Percentiles rank a stretch among this genome's conserved stretches.
Conservation (phyloP, 306 rosid genomes). For the Prosopis cineraria region DNA sequence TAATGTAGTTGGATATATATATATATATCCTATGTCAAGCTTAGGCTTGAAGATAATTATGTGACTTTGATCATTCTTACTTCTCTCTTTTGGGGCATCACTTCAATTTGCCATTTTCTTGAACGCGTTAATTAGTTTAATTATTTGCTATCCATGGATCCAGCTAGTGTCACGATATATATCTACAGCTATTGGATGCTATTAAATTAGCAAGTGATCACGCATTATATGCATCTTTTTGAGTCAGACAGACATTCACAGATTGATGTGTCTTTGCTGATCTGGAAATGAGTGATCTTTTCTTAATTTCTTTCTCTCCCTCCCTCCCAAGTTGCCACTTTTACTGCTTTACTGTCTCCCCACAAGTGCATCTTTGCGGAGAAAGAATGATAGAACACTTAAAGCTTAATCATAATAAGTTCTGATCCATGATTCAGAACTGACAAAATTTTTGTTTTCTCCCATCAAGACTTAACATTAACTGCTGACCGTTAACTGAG, state of each 20-base stretch:
- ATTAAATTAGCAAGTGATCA: conserved; percentile 29
- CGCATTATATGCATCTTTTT: conserved; percentile 30
- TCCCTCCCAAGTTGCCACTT: conserved; percentile 29
- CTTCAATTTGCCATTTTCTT: conserved; percentile 15
- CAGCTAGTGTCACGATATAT: not conserved
- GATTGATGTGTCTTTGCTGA: conserved; percentile 22
- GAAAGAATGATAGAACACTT: conserved; percentile 29
- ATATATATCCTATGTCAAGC: conserved; percentile 26
- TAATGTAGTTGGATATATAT: conserved; percentile 14
- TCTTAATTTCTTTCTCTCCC: conserved; percentile 31
- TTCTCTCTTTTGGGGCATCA: conserved; percentile 13
- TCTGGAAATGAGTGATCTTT: conserved; percentile 33
- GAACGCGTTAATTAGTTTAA: conserved; percentile 21
- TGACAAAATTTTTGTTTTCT: conserved; percentile 39
- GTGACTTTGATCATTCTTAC: conserved; percentile 16
- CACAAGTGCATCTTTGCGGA: conserved; percentile 28
- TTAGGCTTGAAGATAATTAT: conserved; percentile 30
- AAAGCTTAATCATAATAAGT: conserved; percentile 36
- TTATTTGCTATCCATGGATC: not conserved
- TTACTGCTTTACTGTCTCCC: conserved; percentile 49
- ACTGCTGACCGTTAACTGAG: conserved; percentile 41
- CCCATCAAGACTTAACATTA: conserved; percentile 8
- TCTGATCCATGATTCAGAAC: conserved; percentile 42
- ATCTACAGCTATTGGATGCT: not conserved
- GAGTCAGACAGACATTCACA: conserved; percentile 9